phyloP scores from a whole-genome alignment of 352 stramenopile genomes.

The Phytopythium litorale region DNA sequence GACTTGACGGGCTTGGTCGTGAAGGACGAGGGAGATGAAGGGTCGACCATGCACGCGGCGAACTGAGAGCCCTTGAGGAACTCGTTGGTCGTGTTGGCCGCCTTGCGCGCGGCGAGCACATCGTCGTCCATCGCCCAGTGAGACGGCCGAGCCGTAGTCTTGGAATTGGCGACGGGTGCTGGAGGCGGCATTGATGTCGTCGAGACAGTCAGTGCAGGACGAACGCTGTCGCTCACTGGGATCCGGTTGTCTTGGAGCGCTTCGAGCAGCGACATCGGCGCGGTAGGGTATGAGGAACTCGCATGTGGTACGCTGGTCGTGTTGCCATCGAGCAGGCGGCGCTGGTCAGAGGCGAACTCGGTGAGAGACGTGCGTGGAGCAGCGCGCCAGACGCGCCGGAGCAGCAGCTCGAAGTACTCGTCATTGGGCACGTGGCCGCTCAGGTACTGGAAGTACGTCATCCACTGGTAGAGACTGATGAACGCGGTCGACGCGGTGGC shows the following conservation, averaged over 20 bases:
- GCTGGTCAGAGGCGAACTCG: slow-evolving; percentile 11
- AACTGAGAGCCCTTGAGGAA: slow-evolving; percentile 72
- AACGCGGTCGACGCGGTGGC: slow-evolving; percentile 24
- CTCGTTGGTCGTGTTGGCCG: slow-evolving; percentile 40
- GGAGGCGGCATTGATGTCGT: slow-evolving; percentile 18
- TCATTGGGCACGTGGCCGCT: slow-evolving; percentile 61
- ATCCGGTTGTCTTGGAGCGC: slow-evolving; percentile 45
- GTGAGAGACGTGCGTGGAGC: slow-evolving; percentile 35
- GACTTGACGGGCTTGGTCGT: slow-evolving; percentile 8
- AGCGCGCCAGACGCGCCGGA: slow-evolving; percentile 69
- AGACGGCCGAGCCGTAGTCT: slow-evolving; percentile 5
- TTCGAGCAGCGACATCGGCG: slow-evolving; percentile 45
- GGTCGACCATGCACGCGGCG: slow-evolving; percentile 54
- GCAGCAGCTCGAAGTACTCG: slow-evolving; percentile 73
- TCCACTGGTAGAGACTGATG: slow-evolving; percentile 70
- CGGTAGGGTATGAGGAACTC: slow-evolving; percentile 3
- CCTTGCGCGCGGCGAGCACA: slow-evolving; percentile 31
- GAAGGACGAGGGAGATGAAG: slow-evolving; percentile 21
- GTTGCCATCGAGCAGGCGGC: neutral
- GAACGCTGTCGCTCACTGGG: slow-evolving; percentile 10
- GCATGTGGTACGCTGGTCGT: neutral
- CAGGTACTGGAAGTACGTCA: slow-evolving; percentile 73
- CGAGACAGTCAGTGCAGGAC: slow-evolving; percentile 23
- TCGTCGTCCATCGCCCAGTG: slow-evolving; percentile 10
- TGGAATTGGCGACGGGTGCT: slow-evolving; percentile 11